Evolutionary conservation across 805 yeast genomes (phyloP).

Genomic region (Monosporozyma yasuniensis): DNA sequence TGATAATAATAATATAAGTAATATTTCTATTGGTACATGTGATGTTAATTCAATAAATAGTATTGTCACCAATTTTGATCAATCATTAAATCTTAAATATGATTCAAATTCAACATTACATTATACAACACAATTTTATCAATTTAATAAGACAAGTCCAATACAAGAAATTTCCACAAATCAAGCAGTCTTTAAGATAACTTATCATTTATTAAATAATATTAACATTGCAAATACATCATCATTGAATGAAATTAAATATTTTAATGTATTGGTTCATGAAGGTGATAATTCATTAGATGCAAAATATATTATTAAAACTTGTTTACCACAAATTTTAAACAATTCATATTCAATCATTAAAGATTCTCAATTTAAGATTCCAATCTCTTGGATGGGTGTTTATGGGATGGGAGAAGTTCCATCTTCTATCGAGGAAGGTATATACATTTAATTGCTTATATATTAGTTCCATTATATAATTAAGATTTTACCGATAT

Average conservation of each 20-base stretch:
- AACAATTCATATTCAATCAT: slow-evolving; percentile 11
- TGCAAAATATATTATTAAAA: slow-evolving; percentile 32
- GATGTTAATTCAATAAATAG: slow-evolving; percentile 17
- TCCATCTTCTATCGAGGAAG: slow-evolving; percentile 66
- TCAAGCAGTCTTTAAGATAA: slow-evolving; percentile 23
- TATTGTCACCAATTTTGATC: slow-evolving; percentile 16
- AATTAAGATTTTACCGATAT: too few relatives aligned
- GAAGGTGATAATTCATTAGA: slow-evolving; percentile 86
- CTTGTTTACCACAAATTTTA: slow-evolving; percentile 6
- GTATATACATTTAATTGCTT: slow-evolving; percentile 42
- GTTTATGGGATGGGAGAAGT: slow-evolving; percentile 68
- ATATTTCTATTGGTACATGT: slow-evolving; percentile 21
- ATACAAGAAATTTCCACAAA: slow-evolving; percentile 23
- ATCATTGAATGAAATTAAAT: slow-evolving; percentile 24
- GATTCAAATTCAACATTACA: slow-evolving; percentile 11
- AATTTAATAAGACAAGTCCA: slow-evolving; percentile 18
- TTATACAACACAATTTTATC: slow-evolving; percentile 15
- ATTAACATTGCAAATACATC: slow-evolving; percentile 1
- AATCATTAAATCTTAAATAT: slow-evolving; percentile 16
- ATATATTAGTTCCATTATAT: too few relatives aligned
- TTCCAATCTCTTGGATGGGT: slow-evolving; percentile 77
- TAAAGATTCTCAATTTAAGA: slow-evolving; percentile 29
- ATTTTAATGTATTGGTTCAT: slow-evolving; percentile 56
- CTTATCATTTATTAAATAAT: slow-evolving; percentile 22
- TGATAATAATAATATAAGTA: not conserved